Evolutionary conservation across 495 filamentous ascomycete genomes (phyloP).

Genomic region (Lasiosphaeris hirsuta): DNA sequence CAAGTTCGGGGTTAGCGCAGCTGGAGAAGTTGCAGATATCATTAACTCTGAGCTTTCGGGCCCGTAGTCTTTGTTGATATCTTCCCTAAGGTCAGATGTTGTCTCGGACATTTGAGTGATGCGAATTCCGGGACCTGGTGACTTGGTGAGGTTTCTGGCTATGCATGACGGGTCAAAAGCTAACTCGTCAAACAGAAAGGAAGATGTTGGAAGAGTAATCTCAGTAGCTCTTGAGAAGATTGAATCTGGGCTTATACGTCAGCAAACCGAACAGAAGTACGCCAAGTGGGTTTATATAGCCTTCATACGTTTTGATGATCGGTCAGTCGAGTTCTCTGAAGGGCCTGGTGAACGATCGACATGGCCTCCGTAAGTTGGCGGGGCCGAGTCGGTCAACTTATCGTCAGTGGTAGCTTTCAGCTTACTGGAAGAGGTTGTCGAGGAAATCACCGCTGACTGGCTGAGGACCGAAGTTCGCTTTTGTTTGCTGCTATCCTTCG

Average conservation of each 20-base stretch:
- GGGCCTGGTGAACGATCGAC: background rate
- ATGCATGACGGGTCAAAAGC: background rate
- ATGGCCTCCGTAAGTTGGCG: background rate
- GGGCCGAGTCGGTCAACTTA: background rate
- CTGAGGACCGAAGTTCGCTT: constrained; percentile 9
- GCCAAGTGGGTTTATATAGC: no score
- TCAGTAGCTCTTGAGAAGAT: constrained; percentile 12
- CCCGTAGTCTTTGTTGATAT: background rate
- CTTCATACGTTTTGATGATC: constrained; percentile 19
- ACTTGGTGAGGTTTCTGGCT: constrained; percentile 27
- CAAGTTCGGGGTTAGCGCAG: background rate
- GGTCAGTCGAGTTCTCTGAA: constrained; percentile 1
- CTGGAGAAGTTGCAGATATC: background rate
- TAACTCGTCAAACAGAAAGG: background rate
- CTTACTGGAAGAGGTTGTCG: background rate
- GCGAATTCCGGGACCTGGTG: constrained; percentile 36
- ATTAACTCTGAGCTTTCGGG: no score
- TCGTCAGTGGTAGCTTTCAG: background rate
- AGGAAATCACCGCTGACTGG: background rate
- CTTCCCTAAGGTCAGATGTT: constrained; percentile 25
- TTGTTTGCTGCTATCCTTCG: background rate
- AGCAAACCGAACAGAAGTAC: background rate
- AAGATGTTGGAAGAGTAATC: constrained; percentile 27
- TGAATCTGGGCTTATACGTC: background rate
- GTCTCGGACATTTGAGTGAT: constrained; percentile 37